Conservation (phyloP, 352 stramenopile genomes). For the Proteromonas lacertae region DNA sequence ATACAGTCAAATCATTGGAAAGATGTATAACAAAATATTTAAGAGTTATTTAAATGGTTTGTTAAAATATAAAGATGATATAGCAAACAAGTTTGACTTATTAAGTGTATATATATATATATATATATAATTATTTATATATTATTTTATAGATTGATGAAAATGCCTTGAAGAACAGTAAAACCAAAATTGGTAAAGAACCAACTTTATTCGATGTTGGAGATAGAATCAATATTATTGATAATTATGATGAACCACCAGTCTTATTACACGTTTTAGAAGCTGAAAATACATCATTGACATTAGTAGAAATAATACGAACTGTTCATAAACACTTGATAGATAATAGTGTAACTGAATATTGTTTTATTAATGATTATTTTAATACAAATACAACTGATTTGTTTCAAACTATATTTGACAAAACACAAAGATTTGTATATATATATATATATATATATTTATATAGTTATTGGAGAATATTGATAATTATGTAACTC, state of each 20-base stretch:
- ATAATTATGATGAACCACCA: conserved; percentile 19
- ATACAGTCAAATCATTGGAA: conserved; percentile 84
- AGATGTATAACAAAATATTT: conserved; percentile 69
- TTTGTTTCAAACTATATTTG: conserved; percentile 1
- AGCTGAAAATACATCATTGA: conserved; percentile 45
- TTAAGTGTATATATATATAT: no score
- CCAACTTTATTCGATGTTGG: neutral
- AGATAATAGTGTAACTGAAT: conserved; percentile 82
- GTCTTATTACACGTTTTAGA: conserved; percentile 67
- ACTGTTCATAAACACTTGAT: conserved; percentile 80
- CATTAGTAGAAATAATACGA: conserved; percentile 80
- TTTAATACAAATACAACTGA: conserved; percentile 19
- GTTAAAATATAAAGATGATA: conserved; percentile 59
- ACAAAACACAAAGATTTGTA: no score
- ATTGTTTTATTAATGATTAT: conserved; percentile 72
- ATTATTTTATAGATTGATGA: no score
- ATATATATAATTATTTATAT: no score
- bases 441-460: no score
- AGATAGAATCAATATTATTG: neutral
- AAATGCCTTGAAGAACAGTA: no score
- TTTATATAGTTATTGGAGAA: conserved; percentile 78
- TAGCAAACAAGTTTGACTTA: conserved; percentile 53
- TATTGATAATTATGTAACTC: conserved; percentile 88
- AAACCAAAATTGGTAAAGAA: neutral
- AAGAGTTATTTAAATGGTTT: conserved; percentile 74